Conservation (phyloP, 2,329 filamentous ascomycete species). For the Pyricularia sp. region DNA sequence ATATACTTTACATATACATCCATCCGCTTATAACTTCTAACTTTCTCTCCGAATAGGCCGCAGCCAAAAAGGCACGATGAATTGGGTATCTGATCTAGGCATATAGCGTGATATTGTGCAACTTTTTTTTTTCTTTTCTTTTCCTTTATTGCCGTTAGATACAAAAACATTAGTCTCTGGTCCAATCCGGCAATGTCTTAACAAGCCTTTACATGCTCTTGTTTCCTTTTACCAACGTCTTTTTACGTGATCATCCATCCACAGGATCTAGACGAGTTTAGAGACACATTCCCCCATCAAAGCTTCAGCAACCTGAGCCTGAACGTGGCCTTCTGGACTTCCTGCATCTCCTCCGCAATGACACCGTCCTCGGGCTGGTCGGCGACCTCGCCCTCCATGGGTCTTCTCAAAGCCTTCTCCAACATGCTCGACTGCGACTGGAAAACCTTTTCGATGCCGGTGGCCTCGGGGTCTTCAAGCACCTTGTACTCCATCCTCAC, state of each 20-base stretch:
- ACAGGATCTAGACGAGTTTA: not conserved
- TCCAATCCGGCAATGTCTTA: not conserved
- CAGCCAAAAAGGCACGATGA: conserved; percentile 10
- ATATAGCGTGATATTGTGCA: not conserved
- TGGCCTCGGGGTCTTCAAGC: conserved; percentile 61
- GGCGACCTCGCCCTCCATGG: conserved; percentile 41
- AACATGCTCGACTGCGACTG: conserved; percentile 53
- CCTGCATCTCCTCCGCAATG: conserved; percentile 6
- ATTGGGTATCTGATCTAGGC: not conserved
- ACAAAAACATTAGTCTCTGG: conserved; percentile 3
- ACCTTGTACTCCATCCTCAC: conserved; percentile 89
- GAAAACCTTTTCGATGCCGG: conserved; percentile 60
- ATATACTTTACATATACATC: not conserved
- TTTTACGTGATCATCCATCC: not conserved
- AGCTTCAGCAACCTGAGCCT: conserved; percentile 59
- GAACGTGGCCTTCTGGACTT: conserved; percentile 10
- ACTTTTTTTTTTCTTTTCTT: too few relatives aligned
- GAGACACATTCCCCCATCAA: conserved; percentile 18
- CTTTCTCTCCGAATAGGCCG: conserved; percentile 7
- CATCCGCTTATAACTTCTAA: not conserved
- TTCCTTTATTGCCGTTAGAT: conserved; percentile 5
- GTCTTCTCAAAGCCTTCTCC: conserved; percentile 64
- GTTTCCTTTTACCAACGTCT: not conserved
- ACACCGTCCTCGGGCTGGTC: conserved; percentile 1
- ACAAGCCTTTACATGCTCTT: not conserved